Evolutionary conservation across 176 grass and related monocot genomes (phyloP).

Genomic region (Carex littledalei): DNA sequence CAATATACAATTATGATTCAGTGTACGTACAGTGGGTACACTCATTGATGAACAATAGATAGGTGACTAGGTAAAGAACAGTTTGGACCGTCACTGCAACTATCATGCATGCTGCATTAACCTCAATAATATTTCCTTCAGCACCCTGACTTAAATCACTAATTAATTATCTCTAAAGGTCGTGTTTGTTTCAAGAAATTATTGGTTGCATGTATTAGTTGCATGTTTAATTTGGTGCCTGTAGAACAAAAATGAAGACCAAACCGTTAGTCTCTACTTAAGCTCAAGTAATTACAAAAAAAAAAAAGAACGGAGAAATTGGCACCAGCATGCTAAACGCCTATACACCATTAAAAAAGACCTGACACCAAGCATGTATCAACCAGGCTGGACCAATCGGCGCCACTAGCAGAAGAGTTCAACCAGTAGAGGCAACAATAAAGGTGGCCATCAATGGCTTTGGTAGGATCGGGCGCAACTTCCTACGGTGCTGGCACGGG

Average conservation of each 20-base stretch:
- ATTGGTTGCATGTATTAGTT: neutral
- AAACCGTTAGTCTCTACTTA: neutral
- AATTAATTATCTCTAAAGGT: neutral
- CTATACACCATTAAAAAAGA: neutral
- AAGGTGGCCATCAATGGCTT: constrained; percentile 60
- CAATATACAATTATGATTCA: neutral
- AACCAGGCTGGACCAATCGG: neutral
- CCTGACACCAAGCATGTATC: neutral
- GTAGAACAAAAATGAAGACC: neutral
- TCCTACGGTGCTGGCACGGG: constrained; percentile 55
- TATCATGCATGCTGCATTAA: neutral
- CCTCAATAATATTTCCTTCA: neutral
- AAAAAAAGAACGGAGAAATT: neutral
- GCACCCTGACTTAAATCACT: neutral
- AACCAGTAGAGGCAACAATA: constrained; percentile 37
- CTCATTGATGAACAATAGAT: neutral
- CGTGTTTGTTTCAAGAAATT: neutral
- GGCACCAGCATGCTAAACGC: neutral
- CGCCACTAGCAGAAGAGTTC: constrained; percentile 14
- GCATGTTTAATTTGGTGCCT: neutral
- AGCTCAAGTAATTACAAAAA: neutral
- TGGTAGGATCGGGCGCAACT: constrained; percentile 48
- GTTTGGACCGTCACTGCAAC: neutral
- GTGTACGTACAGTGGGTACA: neutral
- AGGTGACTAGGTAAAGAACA: neutral